Evolutionary conservation across 805 yeast species (phyloP).

Genomic region (Barnettozyma sucrosica): DNA sequence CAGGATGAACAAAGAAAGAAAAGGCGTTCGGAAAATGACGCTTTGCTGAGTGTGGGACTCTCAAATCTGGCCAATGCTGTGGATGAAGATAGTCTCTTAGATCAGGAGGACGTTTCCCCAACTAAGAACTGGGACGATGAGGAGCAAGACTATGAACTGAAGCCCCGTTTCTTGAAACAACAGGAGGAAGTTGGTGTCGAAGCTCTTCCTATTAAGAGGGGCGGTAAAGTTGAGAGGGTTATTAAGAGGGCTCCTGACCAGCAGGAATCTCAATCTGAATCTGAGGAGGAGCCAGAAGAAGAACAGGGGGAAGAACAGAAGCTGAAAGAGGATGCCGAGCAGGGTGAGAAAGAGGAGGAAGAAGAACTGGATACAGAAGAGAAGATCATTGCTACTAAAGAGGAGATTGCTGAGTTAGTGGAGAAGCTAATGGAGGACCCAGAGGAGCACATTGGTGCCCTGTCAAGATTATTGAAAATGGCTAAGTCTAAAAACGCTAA

Average conservation of each 20-base stretch:
- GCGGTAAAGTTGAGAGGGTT: conserved; percentile 71
- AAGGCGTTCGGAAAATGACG: conserved; percentile 22
- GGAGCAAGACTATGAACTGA: conserved; percentile 73
- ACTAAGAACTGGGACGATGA: conserved; percentile 50
- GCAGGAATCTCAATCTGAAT: conserved; percentile 11
- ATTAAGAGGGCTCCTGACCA: conserved; percentile 28
- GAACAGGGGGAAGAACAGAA: conserved; percentile 30
- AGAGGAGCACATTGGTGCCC: conserved; percentile 66
- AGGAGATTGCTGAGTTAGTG: conserved; percentile 78
- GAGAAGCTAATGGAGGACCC: conserved; percentile 79
- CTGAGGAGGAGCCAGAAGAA: conserved; percentile 14
- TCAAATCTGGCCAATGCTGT: conserved; percentile 17
- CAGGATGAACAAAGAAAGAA: conserved; percentile 28
- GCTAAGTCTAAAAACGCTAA: conserved; percentile 59
- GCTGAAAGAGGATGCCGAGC: conserved; percentile 33
- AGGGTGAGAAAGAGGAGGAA: conserved; percentile 21
- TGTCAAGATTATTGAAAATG: conserved; percentile 67
- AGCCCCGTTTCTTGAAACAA: conserved; percentile 52
- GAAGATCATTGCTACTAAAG: conserved; percentile 57
- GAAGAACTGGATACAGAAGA: conserved; percentile 46
- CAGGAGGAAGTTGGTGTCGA: conserved; percentile 46
- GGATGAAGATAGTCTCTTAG: conserved; percentile 8
- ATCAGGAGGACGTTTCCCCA: conserved; percentile 8
- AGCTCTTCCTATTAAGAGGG: conserved; percentile 74
- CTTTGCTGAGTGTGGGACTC: conserved; percentile 20